Conservation (phyloP, 169 alveolate genomes). For the Besnoitia besnoiti region DNA sequence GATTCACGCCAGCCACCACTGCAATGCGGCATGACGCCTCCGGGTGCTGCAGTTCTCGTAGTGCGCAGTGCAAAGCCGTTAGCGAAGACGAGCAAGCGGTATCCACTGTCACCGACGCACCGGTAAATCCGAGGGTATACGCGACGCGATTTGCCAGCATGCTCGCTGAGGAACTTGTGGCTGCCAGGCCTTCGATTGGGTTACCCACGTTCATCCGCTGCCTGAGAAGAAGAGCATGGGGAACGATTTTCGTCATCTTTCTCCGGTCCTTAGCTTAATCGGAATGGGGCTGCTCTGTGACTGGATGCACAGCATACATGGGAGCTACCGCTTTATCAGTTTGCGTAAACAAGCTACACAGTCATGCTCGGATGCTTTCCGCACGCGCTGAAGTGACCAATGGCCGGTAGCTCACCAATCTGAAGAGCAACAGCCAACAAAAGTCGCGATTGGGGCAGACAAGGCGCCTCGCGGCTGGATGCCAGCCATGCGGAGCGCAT, state of each 20-base stretch:
- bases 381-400: too few relatives aligned
- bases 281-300: not conserved
- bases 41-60: conserved; percentile 61
- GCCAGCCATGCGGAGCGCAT: conserved; percentile 71
- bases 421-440: conserved; percentile 75
- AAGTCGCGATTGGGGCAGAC: conserved; percentile 67
- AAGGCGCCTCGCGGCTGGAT: conserved; percentile 39
- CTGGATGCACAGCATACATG: not conserved
- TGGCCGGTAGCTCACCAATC: conserved; percentile 79
- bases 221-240: conserved; percentile 45
- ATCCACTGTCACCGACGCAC: conserved; percentile 80
- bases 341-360: too few relatives aligned
- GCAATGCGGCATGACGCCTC: conserved; percentile 75
- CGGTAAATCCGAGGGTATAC: conserved; percentile 74
- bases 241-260: not conserved
- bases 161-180: conserved; percentile 74
- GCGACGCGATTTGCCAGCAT: conserved; percentile 78
- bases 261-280: not conserved
- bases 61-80: conserved; percentile 79
- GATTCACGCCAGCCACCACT: conserved; percentile 76
- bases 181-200: conserved; percentile 61
- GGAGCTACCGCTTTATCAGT: not conserved
- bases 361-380: too few relatives aligned
- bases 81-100: conserved; percentile 85
- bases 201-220: conserved; percentile 63